Conservation (phyloP, 2,329 filamentous ascomycete genomes). For the Colletotrichum sp. region DNA sequence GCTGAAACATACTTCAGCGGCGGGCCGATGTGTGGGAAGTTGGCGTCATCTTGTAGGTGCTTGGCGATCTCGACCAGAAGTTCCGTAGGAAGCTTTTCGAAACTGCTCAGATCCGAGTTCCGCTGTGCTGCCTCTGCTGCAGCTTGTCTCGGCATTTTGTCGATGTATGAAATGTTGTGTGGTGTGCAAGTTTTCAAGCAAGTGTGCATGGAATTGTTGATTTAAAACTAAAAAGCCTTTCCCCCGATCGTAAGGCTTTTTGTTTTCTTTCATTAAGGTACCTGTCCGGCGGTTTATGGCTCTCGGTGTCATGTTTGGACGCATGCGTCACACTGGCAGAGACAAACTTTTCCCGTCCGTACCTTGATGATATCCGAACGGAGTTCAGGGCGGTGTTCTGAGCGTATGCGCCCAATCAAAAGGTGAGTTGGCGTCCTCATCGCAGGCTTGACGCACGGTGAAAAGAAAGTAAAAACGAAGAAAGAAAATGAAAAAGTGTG, state of each 20-base stretch:
- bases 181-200: neutral
- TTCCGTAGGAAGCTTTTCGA: neutral
- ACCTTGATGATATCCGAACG: neutral
- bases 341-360: neutral
- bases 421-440: neutral
- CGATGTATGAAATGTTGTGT: neutral
- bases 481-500: neutral
- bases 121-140: neutral
- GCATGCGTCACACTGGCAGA: neutral
- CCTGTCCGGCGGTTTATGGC: neutral
- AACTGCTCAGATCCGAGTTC: neutral
- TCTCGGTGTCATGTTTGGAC: neutral
- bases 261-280: neutral
- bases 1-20: neutral
- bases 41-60: neutral
- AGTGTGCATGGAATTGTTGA: neutral
- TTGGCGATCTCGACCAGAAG: neutral
- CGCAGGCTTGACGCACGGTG: neutral
- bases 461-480: neutral
- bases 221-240: neutral
- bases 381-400: neutral
- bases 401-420: neutral
- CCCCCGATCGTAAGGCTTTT: accelerated
- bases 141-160: neutral
- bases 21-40: neutral